Conservation (phyloP, 1,284 basidiomycete genomes). For the Ceratorhiza oryzae-sativae region DNA sequence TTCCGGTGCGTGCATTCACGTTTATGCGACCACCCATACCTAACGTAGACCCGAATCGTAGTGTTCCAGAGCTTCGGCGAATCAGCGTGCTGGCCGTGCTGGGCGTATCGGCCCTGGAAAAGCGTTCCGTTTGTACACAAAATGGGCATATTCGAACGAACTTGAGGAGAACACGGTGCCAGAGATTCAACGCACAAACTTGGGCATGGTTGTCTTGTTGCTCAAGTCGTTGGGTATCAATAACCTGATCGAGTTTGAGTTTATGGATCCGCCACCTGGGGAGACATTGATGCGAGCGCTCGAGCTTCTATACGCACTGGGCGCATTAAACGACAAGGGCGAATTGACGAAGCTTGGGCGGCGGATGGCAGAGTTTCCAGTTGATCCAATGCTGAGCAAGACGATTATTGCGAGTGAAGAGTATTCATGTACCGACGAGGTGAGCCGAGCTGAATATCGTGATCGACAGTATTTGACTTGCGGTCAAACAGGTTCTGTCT, state of each 20-base stretch:
- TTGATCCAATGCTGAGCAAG: conserved; percentile 97
- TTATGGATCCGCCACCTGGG: conserved; percentile 76
- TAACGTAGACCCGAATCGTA: conserved; percentile 49
- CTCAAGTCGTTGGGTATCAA: conserved; percentile 69
- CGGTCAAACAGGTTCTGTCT: conserved; percentile 83
- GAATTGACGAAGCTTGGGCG: conserved; percentile 96
- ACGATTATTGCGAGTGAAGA: conserved; percentile 94
- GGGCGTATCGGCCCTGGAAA: conserved; percentile 99
- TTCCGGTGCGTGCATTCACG: conserved; percentile 69
- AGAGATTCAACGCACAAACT: conserved; percentile 60
- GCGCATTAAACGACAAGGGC: conserved; percentile 94
- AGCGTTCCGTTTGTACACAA: conserved; percentile 83
- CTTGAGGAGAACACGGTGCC: conserved; percentile 66
- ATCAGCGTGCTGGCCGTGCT: conserved; percentile 95
- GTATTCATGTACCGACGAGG: conserved; percentile 96
- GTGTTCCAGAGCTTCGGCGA: conserved; percentile 96
- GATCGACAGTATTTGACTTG: too few species aligned
- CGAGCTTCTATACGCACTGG: conserved; percentile 93
- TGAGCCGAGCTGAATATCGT: too few species aligned
- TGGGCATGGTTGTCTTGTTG: conserved; percentile 62
- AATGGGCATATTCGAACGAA: conserved; percentile 68
- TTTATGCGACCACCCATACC: background rate
- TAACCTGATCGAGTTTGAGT: conserved; percentile 67
- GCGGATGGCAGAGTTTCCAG: conserved; percentile 98
- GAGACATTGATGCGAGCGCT: conserved; percentile 98